Base-by-base conservation (phyloP, 345 rosid genomes). In the Heritiera littoralis region DNA sequence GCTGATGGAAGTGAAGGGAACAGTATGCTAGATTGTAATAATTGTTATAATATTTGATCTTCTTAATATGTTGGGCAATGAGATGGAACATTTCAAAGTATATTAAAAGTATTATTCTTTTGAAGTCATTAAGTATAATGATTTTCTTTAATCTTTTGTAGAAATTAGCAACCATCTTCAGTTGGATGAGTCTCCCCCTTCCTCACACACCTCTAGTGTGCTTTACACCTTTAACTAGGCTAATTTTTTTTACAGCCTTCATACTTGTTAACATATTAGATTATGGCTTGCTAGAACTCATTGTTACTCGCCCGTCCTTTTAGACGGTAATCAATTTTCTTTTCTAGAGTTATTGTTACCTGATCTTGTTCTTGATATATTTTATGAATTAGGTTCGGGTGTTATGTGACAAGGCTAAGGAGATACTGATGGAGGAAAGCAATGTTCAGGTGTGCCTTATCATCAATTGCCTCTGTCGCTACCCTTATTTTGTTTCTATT, bases 391-490 rank as follows among this genome's bases (percentile, higher is more conserved):
- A 92, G 94, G 97, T 92, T 43, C 89, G 90, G 79, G 83, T 51
- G 17, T 81, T 92, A 55, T 92, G 92, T 67, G 97, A 90, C 38
- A 92, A 90, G 81, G 97, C 92, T 38, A 92, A 90, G 87, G 94
- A 92, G 85, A 89, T 92, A 81, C 66, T 90, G 74, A 87, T 90
- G 94, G 89, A 86, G 6, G 97, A 90, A 87, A 90, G 91, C 84
- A 92, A 90, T 76, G 97, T 92, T 69, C 94, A 90, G 94, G 97
- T 88, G 43, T 75, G 81, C 74, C 54, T 58, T 60, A 30, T 32
- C 10, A 6, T 38, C 72, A 5, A 69, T 52, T 43, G 55, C 23
- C 3, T 3, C 20, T 30, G 10, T 59, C 79, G 4, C 40, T n/a
- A 20, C 17, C 43, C 1, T 10, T 28, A 13, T 40, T 32, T 40